A percentile compares a stretch with the other conserved stretches of the same genome.
Conservation (phyloP, 768 basidiomycete species). For the Psilocybe subaeruginosa region DNA sequence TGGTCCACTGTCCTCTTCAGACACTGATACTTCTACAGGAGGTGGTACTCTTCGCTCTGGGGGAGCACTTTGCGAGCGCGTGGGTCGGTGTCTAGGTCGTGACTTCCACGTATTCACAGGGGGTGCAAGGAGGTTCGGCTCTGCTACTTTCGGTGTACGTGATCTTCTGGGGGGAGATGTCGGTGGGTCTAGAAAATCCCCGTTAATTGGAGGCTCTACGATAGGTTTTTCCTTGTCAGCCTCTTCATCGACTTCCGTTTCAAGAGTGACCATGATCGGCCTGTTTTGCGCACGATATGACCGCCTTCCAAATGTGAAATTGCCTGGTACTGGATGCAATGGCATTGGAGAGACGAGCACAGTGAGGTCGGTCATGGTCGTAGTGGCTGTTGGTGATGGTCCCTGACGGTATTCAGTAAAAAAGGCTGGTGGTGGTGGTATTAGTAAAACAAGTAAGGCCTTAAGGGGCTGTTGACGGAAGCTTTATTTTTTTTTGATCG, state of each 20-base stretch:
- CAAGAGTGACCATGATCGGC: slow-evolving; percentile 48
- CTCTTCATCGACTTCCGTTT: slow-evolving; percentile 32
- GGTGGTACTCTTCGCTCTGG: slow-evolving; percentile 33
- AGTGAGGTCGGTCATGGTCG: slow-evolving; percentile 51
- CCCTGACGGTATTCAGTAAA: not conserved
- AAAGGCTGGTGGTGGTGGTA: not conserved
- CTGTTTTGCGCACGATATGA: slow-evolving; percentile 25
- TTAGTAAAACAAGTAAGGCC: not conserved
- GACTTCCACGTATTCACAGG: slow-evolving; percentile 53
- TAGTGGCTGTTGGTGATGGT: slow-evolving; percentile 13
- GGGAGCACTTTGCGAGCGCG: slow-evolving; percentile 52
- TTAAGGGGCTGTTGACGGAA: slow-evolving; percentile 1
- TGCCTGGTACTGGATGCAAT: slow-evolving; percentile 37
- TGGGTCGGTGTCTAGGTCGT: slow-evolving; percentile 40
- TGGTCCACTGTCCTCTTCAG: slow-evolving; percentile 7
- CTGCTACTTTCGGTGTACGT: slow-evolving; percentile 19
- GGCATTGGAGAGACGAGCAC: slow-evolving; percentile 53
- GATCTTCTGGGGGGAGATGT: slow-evolving; percentile 18
- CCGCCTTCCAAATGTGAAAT: slow-evolving; percentile 36
- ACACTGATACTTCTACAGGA: not conserved
- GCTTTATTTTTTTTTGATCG: slow-evolving; percentile 12
- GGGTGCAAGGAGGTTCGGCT: slow-evolving; percentile 46
- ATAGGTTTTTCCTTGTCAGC: slow-evolving; percentile 18
- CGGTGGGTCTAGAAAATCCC: slow-evolving; percentile 22
- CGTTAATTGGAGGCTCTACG: slow-evolving; percentile 10